A percentile compares a stretch with the other conserved stretches of the same genome.
These are phyloP conservation scores for Mycena vitilis DNA, from an alignment of 768 basidiomycete species.

Conservation along the genomic window DNA sequence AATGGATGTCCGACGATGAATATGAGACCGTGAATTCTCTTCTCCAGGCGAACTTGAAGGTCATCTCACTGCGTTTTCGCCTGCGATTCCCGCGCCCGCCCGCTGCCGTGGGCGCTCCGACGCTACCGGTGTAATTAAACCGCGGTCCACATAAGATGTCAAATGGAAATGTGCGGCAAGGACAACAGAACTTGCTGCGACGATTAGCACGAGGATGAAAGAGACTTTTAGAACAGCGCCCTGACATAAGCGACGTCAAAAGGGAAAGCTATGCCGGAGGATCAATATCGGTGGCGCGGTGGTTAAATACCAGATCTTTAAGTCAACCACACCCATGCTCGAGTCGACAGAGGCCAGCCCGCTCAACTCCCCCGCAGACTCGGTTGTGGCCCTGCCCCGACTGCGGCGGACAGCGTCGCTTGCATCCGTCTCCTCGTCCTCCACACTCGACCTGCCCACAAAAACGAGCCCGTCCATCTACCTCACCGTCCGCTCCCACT, in stretches of 20 bases:
- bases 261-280: neutral
- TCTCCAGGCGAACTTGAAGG: too few species aligned
- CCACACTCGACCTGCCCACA: constrained; percentile 38
- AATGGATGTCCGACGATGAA: too few species aligned
- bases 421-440: constrained; percentile 42
- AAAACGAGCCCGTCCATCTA: constrained; percentile 39
- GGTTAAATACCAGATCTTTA: neutral
- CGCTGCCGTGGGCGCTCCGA: too few species aligned
- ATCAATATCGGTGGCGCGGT: neutral
- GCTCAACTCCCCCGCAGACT: constrained; percentile 29
- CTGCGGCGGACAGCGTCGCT: constrained; percentile 18
- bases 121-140: too few species aligned
- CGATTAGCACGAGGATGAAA: too few species aligned
- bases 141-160: too few species aligned
- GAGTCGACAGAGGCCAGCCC: constrained; percentile 17
- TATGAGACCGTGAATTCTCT: too few species aligned
- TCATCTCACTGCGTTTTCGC: too few species aligned
- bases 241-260: neutral
- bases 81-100: too few species aligned
- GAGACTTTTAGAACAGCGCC: neutral
- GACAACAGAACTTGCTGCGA: too few species aligned
- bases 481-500: constrained; percentile 38
- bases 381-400: constrained; percentile 7
- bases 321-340: constrained; percentile 18
- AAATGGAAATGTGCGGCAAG: too few species aligned